Evolutionary conservation across 2,329 filamentous ascomycete genomes (phyloP), one percentile per base, ranked within the genome.

Genomic region (Fusarium liriodendri): DNA sequence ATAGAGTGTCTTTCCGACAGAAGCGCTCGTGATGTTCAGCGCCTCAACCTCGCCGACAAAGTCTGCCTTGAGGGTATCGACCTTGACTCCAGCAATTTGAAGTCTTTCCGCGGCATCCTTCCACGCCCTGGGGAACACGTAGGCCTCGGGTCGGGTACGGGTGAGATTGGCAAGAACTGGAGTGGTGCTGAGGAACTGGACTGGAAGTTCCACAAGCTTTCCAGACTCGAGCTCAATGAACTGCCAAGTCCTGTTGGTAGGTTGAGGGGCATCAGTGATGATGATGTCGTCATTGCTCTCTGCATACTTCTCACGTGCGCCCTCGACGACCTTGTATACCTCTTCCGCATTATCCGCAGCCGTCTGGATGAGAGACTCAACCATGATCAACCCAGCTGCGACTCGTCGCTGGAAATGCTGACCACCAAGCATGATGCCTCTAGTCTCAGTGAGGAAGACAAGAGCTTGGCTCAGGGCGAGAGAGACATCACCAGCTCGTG

Each of bases 391-490:
- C 5, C 72, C 74, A 2, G 79, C 74, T 18, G 77, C 78, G 4
- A 81, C 80, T 27, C 80, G 80, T 0, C 78, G 76, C 60, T 82
- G 80, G 4, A 81, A 80, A 40, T 82, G 79, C 59, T 80, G 80
- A n/a, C 76, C 71, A 0, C 78, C 80, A 1, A 82, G 66, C 62
- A 75, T 78, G 1, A 81, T 79, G 1, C 79, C 79, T n/a, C 79
- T 64, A 0, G 74, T 78, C 55, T 80, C 79, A 2, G 75, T 74
- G 1, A 80, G 68, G 4, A 80, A 79, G 0, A 80, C 76, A 38
- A 80, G 69, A 0, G 78, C 66, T 9, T 80, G 79, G 0, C 69
- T 77, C 2, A 80, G 54, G 0, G 71, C 79, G 6, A 79, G 61
- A 0, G 79, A 79, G 0, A 78, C 79, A 27, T 78, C 77, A 0